Conservation (phyloP, 108 stramenopile genomes). For the Fragilaria crotonensis region DNA sequence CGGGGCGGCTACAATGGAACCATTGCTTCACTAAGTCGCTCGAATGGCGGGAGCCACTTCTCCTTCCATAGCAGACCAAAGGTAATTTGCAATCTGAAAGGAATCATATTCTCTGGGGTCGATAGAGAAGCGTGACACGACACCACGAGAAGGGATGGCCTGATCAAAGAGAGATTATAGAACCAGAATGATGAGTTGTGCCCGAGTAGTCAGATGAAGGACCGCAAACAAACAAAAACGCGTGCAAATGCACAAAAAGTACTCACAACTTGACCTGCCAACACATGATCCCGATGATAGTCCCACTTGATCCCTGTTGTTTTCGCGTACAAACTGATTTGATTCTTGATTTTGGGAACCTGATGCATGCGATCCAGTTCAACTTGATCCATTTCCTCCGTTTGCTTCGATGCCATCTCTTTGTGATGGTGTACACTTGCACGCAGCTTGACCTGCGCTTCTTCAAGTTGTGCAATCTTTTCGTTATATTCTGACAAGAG, state of each 20-base stretch:
- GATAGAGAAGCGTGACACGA: conserved; percentile 21
- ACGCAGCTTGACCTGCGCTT: conserved; percentile 10
- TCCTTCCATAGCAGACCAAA: conserved; percentile 36
- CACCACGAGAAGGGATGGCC: conserved; percentile 17
- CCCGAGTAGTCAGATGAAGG: not conserved
- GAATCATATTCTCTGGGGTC: conserved; percentile 26
- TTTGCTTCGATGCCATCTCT: conserved; percentile 20
- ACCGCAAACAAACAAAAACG: not conserved
- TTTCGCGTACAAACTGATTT: conserved; percentile 34
- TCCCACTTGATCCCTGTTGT: conserved; percentile 50
- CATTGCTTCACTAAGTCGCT: too few species aligned
- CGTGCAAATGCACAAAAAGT: not conserved
- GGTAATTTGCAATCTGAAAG: conserved; percentile 23
- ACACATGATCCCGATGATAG: conserved; percentile 18
- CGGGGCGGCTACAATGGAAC: too few species aligned
- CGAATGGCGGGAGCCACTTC: too few species aligned
- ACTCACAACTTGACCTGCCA: conserved; percentile 39
- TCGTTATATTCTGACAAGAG: conserved; percentile 5
- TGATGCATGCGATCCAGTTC: conserved; percentile 30
- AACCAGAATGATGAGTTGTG: not conserved
- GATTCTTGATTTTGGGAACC: conserved; percentile 31
- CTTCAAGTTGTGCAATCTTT: conserved; percentile 20
- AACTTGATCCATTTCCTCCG: conserved; percentile 30
- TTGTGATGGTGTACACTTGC: conserved; percentile 22
- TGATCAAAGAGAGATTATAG: conserved; percentile 4